Percentiles rank a stretch among this genome's conserved stretches.
phyloP scores from a whole-genome alignment of 116 monocot species.

The Phalaenopsis hybrid region DNA sequence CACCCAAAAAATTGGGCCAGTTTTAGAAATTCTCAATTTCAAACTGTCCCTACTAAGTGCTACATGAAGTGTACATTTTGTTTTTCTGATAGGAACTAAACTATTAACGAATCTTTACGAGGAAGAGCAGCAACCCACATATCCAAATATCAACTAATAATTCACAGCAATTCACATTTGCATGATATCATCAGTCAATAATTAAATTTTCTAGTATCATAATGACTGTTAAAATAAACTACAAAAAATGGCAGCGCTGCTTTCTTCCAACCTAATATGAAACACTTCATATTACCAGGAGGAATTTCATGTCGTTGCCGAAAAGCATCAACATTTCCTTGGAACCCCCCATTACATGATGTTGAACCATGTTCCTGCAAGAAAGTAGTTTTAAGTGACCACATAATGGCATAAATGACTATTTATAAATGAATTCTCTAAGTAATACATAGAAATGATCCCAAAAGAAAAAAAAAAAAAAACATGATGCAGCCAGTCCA shows the following conservation, averaged over 20 bases:
- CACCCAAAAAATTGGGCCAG: background rate
- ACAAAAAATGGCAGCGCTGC: background rate
- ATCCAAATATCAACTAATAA: background rate
- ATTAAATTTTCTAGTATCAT: background rate
- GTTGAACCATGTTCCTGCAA: constrained; percentile 17
- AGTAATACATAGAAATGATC: background rate
- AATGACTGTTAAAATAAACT: background rate
- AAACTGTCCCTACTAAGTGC: background rate
- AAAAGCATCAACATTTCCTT: constrained; percentile 42
- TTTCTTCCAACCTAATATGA: background rate
- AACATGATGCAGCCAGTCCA: background rate
- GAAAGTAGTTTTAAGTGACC: constrained; percentile 2
- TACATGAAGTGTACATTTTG: no score
- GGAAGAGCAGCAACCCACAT: background rate
- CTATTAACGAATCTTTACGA: background rate
- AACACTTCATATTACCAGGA: constrained; percentile 23
- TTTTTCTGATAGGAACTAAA: background rate
- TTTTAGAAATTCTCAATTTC: background rate
- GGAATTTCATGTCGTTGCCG: constrained; percentile 37
- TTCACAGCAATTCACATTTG: background rate
- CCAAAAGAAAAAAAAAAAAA: background rate
- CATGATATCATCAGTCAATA: background rate
- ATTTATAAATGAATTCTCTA: background rate
- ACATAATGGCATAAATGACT: background rate
- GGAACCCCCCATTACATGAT: constrained; percentile 23